phyloP scores from a whole-genome alignment of 73 alveolate species.

The Paramecium bursaria region DNA sequence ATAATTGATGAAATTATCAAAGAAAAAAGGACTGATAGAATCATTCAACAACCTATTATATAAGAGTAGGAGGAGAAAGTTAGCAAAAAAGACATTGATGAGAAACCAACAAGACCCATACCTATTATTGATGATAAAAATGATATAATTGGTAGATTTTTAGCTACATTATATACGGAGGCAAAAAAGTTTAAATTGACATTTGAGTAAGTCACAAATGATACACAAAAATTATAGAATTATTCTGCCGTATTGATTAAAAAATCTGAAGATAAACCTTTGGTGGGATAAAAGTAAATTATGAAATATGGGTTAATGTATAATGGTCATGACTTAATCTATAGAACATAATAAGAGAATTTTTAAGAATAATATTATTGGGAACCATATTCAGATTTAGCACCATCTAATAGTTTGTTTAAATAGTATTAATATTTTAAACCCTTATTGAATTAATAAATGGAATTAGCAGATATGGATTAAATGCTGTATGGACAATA shows the following conservation, averaged over 20 bases:
- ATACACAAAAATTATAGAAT: no score
- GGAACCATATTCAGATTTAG: slow-evolving; percentile 16
- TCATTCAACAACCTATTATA: background rate
- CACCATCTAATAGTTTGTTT: slow-evolving; percentile 1
- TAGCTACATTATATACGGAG: slow-evolving; percentile 37
- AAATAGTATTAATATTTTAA: slow-evolving; percentile 16
- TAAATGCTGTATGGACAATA: slow-evolving; percentile 19
- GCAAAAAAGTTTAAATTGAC: slow-evolving; percentile 27
- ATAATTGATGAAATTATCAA: slow-evolving; percentile 9
- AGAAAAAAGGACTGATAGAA: background rate
- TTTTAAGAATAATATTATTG: slow-evolving; percentile 2
- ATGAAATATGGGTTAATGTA: no score
- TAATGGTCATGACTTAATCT: slow-evolving; percentile 26
- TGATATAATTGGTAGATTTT: slow-evolving; percentile 44
- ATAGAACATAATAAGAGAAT: background rate
- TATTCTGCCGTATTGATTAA: no score
- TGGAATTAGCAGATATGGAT: slow-evolving; percentile 64
- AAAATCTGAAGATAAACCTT: no score
- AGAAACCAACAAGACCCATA: background rate
- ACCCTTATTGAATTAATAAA: background rate
- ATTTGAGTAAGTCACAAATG: slow-evolving; percentile 14
- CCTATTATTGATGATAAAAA: slow-evolving; percentile 30
- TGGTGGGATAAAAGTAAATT: no score
- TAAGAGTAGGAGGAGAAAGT: background rate
- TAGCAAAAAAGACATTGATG: slow-evolving; percentile 5